These are phyloP conservation scores for Dinochytrium kinnereticum DNA, from an alignment of 371 early-diverging fungal species.

Conservation along the genomic window DNA sequence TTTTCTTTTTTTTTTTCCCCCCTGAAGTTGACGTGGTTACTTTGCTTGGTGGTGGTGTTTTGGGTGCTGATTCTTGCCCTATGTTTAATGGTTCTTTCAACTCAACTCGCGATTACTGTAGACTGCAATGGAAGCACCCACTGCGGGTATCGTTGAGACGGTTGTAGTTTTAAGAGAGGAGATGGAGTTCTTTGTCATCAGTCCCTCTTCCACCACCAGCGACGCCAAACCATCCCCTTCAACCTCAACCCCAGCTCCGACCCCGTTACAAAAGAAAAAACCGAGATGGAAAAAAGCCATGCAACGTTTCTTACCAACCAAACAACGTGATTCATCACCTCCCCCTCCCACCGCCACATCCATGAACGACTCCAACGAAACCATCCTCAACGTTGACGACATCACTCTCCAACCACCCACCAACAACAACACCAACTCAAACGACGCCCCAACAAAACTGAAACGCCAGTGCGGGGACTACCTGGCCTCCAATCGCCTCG, in stretches of 20 bases:
- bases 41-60: too few relatives aligned
- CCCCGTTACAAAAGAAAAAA: neutral
- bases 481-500: neutral
- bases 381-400: neutral
- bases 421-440: neutral
- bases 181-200: slow-evolving; percentile 13
- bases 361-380: neutral
- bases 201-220: neutral
- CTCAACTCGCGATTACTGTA: too few relatives aligned
- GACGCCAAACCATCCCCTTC: neutral
- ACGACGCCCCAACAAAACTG: neutral
- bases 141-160: neutral
- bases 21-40: too few relatives aligned
- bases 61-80: too few relatives aligned
- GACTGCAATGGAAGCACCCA: too few relatives aligned
- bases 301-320: too few relatives aligned
- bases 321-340: too few relatives aligned
- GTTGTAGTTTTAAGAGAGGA: slow-evolving; percentile 1
- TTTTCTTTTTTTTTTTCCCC: too few relatives aligned
- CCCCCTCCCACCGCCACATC: too few relatives aligned
- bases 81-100: too few relatives aligned
- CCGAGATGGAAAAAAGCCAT: neutral
- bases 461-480: neutral
- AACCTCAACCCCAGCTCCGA: neutral
- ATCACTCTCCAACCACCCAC: neutral